Evolutionary conservation across 2,329 filamentous ascomycete genomes (phyloP).

Genomic region (Akanthomyces dipterigenus): DNA sequence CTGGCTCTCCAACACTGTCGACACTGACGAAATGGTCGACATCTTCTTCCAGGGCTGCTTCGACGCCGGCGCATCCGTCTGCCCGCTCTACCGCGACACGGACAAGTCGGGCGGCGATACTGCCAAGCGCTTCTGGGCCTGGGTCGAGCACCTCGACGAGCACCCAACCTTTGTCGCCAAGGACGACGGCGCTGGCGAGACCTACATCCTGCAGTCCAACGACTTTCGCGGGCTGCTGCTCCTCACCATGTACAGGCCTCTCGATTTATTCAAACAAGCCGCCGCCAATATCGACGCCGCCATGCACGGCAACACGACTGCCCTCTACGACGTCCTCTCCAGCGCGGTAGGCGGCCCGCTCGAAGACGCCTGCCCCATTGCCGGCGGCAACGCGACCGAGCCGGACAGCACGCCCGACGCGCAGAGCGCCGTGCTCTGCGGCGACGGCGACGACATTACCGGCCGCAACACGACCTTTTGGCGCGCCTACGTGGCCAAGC

Average conservation of each 20-base stretch:
- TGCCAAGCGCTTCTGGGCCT: conserved; percentile 24
- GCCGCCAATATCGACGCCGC: conserved; percentile 4
- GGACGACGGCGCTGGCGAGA: conserved; percentile 12
- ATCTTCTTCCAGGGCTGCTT: conserved; percentile 32
- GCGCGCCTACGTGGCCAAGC: conserved; percentile 22
- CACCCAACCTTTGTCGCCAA: conserved; percentile 20
- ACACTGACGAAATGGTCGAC: conserved; percentile 29
- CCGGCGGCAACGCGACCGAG: not conserved
- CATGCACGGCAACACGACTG: conserved; percentile 16
- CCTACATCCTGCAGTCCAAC: conserved; percentile 23
- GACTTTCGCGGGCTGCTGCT: conserved; percentile 25
- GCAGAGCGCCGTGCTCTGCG: conserved; percentile 25
- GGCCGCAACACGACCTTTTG: conserved; percentile 20
- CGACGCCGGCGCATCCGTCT: conserved; percentile 19
- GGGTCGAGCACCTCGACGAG: conserved; percentile 23
- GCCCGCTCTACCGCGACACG: conserved; percentile 21
- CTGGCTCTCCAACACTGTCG: conserved; percentile 31
- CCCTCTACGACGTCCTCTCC: not conserved
- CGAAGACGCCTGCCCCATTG: conserved; percentile 8
- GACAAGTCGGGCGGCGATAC: conserved; percentile 26
- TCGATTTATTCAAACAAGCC: conserved; percentile 15
- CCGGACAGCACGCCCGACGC: conserved; percentile 15
- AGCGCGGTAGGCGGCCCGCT: not conserved
- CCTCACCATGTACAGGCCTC: conserved; percentile 21
- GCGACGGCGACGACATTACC: conserved; percentile 25